Evolutionary conservation across 768 basidiomycete species (phyloP), one percentile per base, ranked within the genome.

Genomic region (Pluteus cervinus): DNA sequence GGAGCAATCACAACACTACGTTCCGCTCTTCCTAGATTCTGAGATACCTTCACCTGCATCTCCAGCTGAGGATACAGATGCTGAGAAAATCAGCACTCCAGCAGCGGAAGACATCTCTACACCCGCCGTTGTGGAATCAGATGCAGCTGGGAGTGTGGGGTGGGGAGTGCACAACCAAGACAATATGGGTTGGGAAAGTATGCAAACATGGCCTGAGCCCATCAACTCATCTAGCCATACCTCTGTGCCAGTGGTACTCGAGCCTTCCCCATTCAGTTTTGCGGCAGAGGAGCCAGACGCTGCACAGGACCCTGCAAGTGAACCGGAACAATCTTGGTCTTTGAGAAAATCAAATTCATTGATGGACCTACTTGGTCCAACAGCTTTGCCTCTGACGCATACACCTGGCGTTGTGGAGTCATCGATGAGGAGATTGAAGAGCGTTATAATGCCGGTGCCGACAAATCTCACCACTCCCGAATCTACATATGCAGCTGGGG

Each of bases 331-430:
- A 20, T 15, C 38, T 37, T 10, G 45, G n/a, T n/a, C n/a, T 46
- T 16, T 56, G 56, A 55, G 48, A 41, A 7, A 34, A 45, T 3
- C 43, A 39, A 21, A 33, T 24, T 56, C 56, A 47, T 18, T 78
- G 24, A 39, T 63, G 28, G 46, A 58, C 0, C 50, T 75, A 28
- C 55, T 86, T 4, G 84, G 81, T 0, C 74, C 75, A 2, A 75
- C 71, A 8, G 53, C 57, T 5, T 56, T 86, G 24, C 75, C 81
- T 1, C 47, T 71, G 36, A 82, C 83, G 0, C 82, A 86, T 48
- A 69, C 65, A 4, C 65, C 78, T 2, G 81, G 80, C 7, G 56
- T 84, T 33, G 74, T 83, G 36, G 85, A 87, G 56, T 68, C 62
- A 23, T 79, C 79, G 1, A 71, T 79, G 38, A 68, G 85, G 8